phyloP scores from a whole-genome alignment of 2,329 filamentous ascomycete species.

The Bipolaris zeicola region DNA sequence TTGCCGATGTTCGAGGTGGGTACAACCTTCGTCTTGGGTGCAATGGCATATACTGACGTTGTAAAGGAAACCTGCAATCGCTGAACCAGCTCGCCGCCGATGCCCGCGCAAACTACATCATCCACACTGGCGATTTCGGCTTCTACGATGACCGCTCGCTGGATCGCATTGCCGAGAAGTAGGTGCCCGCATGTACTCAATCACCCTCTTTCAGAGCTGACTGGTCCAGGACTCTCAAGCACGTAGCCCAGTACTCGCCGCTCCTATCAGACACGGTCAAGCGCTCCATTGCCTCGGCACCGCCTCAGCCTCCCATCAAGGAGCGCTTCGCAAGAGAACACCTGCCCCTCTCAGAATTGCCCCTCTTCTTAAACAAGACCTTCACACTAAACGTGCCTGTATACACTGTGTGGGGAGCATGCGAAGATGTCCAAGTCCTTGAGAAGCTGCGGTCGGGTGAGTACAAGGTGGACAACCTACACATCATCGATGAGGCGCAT shows the following conservation, averaged over 20 bases:
- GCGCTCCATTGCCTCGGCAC: slow-evolving; percentile 68
- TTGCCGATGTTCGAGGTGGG: slow-evolving; percentile 59
- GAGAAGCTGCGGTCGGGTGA: slow-evolving; percentile 97
- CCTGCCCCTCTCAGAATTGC: slow-evolving; percentile 89
- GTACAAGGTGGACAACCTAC: slow-evolving; percentile 96
- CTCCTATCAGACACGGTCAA: slow-evolving; percentile 80
- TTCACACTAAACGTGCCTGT: slow-evolving; percentile 94
- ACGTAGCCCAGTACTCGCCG: slow-evolving; percentile 97
- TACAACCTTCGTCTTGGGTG: background rate
- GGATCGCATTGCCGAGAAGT: slow-evolving; percentile 98
- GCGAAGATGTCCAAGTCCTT: slow-evolving; percentile 94
- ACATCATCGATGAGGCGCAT: slow-evolving; percentile 98
- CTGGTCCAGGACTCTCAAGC: slow-evolving; percentile 80
- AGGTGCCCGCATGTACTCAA: slow-evolving; percentile 46
- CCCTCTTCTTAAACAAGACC: slow-evolving; percentile 84
- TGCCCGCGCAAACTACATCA: slow-evolving; percentile 94
- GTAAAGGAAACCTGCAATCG: slow-evolving; percentile 88
- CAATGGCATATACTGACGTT: slow-evolving; percentile 11
- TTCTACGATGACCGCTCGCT: slow-evolving; percentile 98
- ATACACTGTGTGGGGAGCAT: slow-evolving; percentile 98
- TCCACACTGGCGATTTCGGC: slow-evolving; percentile 98
- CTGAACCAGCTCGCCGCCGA: slow-evolving; percentile 95
- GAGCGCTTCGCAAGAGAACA: slow-evolving; percentile 79
- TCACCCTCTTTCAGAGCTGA: slow-evolving; percentile 15
- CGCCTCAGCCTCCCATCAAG: slow-evolving; percentile 75